These are phyloP conservation scores for Lipomyces mesembrius DNA, from an alignment of 805 yeast genomes.

Conservation along the genomic window DNA sequence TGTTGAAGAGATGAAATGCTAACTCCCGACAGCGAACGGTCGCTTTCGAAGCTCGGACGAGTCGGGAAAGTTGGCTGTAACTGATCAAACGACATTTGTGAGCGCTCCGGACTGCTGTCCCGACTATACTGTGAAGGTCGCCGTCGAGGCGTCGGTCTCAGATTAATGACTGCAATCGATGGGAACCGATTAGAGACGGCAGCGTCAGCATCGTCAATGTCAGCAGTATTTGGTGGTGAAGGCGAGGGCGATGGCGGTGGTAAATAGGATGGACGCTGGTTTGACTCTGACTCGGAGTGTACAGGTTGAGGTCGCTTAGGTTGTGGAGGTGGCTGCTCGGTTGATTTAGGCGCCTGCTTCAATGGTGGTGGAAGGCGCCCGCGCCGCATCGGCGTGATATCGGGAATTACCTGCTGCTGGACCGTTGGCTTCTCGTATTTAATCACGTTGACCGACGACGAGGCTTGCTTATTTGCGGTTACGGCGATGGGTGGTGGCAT, in stretches of 20 bases:
- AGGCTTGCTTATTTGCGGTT: conserved; percentile 2
- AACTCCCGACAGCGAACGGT: conserved; percentile 10
- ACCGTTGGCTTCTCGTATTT: conserved; percentile 16
- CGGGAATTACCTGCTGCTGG: conserved; percentile 21
- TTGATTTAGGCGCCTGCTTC: background rate
- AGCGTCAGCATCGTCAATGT: conserved; percentile 22
- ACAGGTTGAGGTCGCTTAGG: conserved; percentile 1
- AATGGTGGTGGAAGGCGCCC: conserved; percentile 35
- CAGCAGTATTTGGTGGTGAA: conserved; percentile 11
- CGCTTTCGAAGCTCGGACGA: conserved; percentile 17
- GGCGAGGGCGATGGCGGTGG: conserved; percentile 27
- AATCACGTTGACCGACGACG: conserved; percentile 9
- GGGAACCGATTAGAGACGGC: conserved; percentile 19
- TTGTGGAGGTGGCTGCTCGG: conserved; percentile 6
- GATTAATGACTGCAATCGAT: background rate
- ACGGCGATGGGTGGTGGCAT: conserved; percentile 30
- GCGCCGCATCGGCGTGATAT: conserved; percentile 36
- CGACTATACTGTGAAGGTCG: background rate
- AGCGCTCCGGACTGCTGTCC: conserved; percentile 1
- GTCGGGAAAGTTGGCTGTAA: conserved; percentile 4
- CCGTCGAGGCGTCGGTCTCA: background rate
- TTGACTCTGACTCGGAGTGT: conserved; percentile 19
- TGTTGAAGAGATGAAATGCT: conserved; percentile 12
- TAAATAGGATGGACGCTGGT: conserved; percentile 23
- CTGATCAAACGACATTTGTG: conserved; percentile 13